A percentile compares a stretch with the other conserved stretches of the same genome.
phyloP scores from a whole-genome alignment of 345 rosid genomes.

The Gossypium herbaceum region DNA sequence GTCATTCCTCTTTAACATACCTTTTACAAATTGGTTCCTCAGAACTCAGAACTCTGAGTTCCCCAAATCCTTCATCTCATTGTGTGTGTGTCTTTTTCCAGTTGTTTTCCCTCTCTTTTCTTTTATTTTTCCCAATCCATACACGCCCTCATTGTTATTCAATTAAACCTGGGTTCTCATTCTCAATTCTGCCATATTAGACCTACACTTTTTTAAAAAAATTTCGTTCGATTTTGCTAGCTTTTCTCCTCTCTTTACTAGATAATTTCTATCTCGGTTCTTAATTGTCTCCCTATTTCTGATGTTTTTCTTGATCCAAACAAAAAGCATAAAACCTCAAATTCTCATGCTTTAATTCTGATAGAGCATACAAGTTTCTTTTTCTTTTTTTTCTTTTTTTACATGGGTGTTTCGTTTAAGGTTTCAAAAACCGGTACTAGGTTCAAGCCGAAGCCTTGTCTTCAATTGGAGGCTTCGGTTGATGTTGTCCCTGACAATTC shows the following conservation, averaged over 20 bases:
- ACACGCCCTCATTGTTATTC: background rate
- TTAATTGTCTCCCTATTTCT: background rate
- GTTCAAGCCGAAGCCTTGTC: constrained; percentile 47
- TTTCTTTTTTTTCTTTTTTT: background rate
- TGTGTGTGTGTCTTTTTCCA: background rate
- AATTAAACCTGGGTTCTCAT: background rate
- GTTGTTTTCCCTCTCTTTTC: background rate
- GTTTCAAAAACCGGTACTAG: constrained; percentile 59
- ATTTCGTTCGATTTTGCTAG: background rate
- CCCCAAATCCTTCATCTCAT: background rate
- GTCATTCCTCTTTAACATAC: background rate
- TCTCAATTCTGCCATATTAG: background rate
- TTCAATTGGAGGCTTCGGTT: constrained; percentile 31
- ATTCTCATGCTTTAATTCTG: constrained; percentile 4
- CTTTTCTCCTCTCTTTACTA: background rate
- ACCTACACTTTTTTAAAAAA: background rate
- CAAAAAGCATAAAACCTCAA: background rate
- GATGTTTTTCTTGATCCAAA: constrained; percentile 7
- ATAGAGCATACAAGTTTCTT: background rate
- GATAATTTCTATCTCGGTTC: background rate
- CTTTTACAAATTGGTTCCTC: background rate
- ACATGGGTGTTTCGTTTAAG: constrained; percentile 74
- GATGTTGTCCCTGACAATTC: constrained; percentile 37
- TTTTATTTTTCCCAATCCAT: background rate
- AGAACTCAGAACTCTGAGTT: background rate